Conservation (phyloP, 176 grass and related monocot species). For the Oryza coarctata region DNA sequence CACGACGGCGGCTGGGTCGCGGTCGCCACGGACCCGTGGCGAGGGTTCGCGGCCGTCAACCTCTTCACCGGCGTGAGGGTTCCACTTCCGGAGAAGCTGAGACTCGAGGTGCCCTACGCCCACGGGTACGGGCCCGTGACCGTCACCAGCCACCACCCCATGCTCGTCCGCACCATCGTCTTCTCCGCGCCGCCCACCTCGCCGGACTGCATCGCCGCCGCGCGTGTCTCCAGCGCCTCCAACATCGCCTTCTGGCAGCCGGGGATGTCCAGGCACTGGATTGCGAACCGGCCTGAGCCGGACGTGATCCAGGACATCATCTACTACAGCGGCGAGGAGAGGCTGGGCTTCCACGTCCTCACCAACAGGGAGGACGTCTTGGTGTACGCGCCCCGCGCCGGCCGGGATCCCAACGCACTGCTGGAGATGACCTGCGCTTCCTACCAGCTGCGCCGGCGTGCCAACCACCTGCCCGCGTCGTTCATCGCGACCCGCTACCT, state of each 20-base stretch:
- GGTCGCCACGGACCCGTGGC: neutral
- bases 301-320: conserved; percentile 24
- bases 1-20: conserved; percentile 31
- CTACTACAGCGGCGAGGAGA: neutral
- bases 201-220: conserved; percentile 6
- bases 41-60: conserved; percentile 19
- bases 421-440: neutral
- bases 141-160: neutral
- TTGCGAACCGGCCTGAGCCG: neutral
- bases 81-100: conserved; percentile 12
- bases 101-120: neutral
- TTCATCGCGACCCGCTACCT: conserved; percentile 18
- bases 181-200: conserved; percentile 28
- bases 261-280: conserved; percentile 26
- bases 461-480: too few species aligned
- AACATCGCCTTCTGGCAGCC: conserved; percentile 34
- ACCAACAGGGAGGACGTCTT: neutral
- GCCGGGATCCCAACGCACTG: neutral
- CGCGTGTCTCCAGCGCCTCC: neutral
- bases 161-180: conserved; percentile 26
- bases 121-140: neutral
- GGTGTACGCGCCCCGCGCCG: neutral
- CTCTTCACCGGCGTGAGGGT: conserved; percentile 10
- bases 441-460: neutral
- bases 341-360: conserved; percentile 28